These are phyloP conservation scores for Simplicillium sp. DNA, from an alignment of 2,329 filamentous ascomycete genomes.

Conservation along the genomic window DNA sequence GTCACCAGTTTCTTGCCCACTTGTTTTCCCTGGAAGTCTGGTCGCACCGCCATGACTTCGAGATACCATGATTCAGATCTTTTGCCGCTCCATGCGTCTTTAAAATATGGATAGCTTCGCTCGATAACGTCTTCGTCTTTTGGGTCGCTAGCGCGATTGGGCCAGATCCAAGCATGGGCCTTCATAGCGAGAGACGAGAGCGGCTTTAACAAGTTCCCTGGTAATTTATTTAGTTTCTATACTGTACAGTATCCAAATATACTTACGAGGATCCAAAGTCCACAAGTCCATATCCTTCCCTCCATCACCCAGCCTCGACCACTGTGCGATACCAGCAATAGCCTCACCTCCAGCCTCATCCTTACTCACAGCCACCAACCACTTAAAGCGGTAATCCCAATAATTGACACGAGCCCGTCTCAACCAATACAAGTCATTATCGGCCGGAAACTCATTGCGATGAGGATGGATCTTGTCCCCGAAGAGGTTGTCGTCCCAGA, in stretches of 20 bases:
- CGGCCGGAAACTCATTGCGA: conserved; percentile 18
- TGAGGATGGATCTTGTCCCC: conserved; percentile 23
- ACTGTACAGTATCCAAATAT: too few species aligned
- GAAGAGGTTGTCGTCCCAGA: conserved; percentile 23
- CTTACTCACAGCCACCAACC: conserved; percentile 16
- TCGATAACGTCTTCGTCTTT: conserved; percentile 11
- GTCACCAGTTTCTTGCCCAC: conserved; percentile 26
- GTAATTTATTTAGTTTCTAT: too few species aligned
- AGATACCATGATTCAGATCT: conserved; percentile 27
- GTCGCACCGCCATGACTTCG: conserved; percentile 25
- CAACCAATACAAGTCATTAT: conserved; percentile 21
- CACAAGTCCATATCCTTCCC: conserved; percentile 8
- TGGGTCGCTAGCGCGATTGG: conserved; percentile 13
- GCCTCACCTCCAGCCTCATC: conserved; percentile 7
- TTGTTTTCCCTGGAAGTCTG: conserved; percentile 24
- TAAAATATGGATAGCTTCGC: conserved; percentile 11
- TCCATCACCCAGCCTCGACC: conserved; percentile 12
- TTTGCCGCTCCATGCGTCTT: conserved; percentile 16
- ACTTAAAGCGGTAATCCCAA: conserved; percentile 17
- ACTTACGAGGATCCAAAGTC: conserved; percentile 12
- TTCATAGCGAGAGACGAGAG: conserved; percentile 6
- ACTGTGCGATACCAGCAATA: conserved; percentile 14
- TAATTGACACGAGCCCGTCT: conserved; percentile 15
- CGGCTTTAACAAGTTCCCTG: conserved; percentile 11
- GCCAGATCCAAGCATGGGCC: conserved; percentile 9